These are phyloP conservation scores for Vararia minispora DNA, from an alignment of 768 basidiomycete species.

Conservation along the genomic window DNA sequence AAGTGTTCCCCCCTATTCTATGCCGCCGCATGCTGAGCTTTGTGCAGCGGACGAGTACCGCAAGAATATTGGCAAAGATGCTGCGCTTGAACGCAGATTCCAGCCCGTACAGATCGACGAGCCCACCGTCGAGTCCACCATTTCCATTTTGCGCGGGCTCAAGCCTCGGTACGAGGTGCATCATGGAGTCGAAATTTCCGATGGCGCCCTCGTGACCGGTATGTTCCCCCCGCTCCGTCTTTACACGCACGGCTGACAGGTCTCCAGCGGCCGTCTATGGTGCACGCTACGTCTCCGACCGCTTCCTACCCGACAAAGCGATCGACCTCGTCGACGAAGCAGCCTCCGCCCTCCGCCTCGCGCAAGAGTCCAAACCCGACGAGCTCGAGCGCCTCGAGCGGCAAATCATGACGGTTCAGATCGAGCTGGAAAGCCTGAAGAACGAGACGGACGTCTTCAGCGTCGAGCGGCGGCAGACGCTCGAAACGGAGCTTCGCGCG, in stretches of 20 bases:
- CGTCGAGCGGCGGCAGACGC: conserved; percentile 55
- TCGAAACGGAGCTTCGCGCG: conserved; percentile 48
- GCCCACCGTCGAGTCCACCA: conserved; percentile 75
- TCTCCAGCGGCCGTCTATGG: conserved; percentile 67
- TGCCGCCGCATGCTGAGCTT: background rate
- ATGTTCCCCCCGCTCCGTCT: conserved; percentile 10
- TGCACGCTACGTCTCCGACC: conserved; percentile 77
- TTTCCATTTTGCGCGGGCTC: conserved; percentile 79
- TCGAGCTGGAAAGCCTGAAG: conserved; percentile 82
- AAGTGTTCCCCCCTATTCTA: conserved; percentile 18
- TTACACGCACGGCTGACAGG: too few species aligned
- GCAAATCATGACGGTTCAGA: conserved; percentile 78
- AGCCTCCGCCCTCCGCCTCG: conserved; percentile 73
- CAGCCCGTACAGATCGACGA: conserved; percentile 86
- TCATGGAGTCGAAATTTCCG: conserved; percentile 87
- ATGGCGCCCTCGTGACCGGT: conserved; percentile 81
- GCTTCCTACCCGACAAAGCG: conserved; percentile 85
- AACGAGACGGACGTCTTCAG: conserved; percentile 83
- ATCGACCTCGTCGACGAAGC: conserved; percentile 93
- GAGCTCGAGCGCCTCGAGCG: conserved; percentile 74
- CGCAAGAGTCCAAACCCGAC: conserved; percentile 83
- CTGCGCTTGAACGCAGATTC: conserved; percentile 84
- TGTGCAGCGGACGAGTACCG: conserved; percentile 71
- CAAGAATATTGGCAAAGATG: conserved; percentile 86
- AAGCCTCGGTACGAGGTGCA: conserved; percentile 84